These are phyloP conservation scores for Pleurotus cornucopiae DNA, from an alignment of 768 basidiomycete genomes.

Conservation along the genomic window DNA sequence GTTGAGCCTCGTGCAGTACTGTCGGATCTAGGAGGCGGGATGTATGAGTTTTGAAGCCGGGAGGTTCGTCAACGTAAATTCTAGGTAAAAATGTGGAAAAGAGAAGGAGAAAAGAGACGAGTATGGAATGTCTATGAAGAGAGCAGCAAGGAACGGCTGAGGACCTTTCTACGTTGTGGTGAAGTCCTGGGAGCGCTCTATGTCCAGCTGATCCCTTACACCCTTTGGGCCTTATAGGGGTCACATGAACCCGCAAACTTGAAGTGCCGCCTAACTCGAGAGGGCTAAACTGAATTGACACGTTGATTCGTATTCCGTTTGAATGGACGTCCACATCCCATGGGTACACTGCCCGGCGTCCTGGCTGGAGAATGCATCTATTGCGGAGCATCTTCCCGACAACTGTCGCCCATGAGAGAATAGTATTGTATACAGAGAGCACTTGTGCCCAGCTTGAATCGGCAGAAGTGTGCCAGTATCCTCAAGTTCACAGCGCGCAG, in stretches of 20 bases:
- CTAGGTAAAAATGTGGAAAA: slow-evolving; percentile 13
- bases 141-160: slow-evolving; percentile 17
- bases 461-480: too few relatives aligned
- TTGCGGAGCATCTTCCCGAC: too few relatives aligned
- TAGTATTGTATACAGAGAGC: too few relatives aligned
- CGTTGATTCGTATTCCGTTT: not conserved
- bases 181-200: slow-evolving; percentile 11
- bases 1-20: not conserved
- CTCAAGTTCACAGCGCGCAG: too few relatives aligned
- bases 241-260: slow-evolving; percentile 17
- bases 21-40: slow-evolving; percentile 3
- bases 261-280: too few relatives aligned
- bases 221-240: slow-evolving; percentile 20
- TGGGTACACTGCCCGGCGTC: too few relatives aligned
- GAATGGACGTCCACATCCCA: not conserved
- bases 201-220: slow-evolving; percentile 21
- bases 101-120: slow-evolving; percentile 9
- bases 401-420: too few relatives aligned
- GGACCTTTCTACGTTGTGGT: slow-evolving; percentile 13
- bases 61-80: slow-evolving; percentile 7
- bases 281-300: slow-evolving; percentile 2
- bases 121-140: slow-evolving; percentile 15
- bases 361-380: too few relatives aligned
- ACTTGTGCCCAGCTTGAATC: too few relatives aligned
- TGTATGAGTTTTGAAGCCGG: slow-evolving; percentile 1